A percentile compares a stretch with the other conserved stretches of the same genome.
Evolutionary conservation across 1,284 basidiomycete species (phyloP).

Genomic region (Apiotrichum sp.): DNA sequence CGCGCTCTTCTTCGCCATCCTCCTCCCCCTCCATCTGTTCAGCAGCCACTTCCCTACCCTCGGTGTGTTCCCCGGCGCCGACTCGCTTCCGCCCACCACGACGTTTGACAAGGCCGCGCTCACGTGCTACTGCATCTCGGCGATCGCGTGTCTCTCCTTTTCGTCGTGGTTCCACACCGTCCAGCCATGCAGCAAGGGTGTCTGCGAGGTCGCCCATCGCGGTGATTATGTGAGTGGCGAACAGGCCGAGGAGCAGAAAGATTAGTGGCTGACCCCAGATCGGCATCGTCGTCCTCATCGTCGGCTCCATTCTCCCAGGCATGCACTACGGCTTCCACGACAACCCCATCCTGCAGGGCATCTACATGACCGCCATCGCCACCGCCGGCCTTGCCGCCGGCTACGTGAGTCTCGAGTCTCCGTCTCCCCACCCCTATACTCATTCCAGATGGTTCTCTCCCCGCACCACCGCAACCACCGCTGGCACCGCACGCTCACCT

Average conservation of each 20-base stretch:
- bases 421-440: not conserved
- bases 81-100: conserved; percentile 28
- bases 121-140: conserved; percentile 63
- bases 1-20: conserved; percentile 58
- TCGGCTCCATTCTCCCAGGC: conserved; percentile 74
- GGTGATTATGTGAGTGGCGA: conserved; percentile 43
- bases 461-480: conserved; percentile 71
- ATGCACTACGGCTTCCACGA: conserved; percentile 48
- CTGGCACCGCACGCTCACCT: conserved; percentile 69
- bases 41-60: conserved; percentile 45
- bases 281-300: conserved; percentile 56
- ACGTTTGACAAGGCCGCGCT: conserved; percentile 63
- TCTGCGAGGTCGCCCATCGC: conserved; percentile 47
- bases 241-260: not conserved
- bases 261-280: conserved; percentile 21
- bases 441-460: conserved; percentile 60
- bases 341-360: conserved; percentile 23
- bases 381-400: conserved; percentile 25
- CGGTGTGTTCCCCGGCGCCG: conserved; percentile 13
- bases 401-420: conserved; percentile 19
- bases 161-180: conserved; percentile 74
- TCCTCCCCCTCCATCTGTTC: conserved; percentile 55
- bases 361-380: conserved; percentile 51
- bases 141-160: conserved; percentile 65
- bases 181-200: conserved; percentile 64